Evolutionary conservation across 1,284 basidiomycete genomes (phyloP).

Genomic region (Rhizopogon parksii): DNA sequence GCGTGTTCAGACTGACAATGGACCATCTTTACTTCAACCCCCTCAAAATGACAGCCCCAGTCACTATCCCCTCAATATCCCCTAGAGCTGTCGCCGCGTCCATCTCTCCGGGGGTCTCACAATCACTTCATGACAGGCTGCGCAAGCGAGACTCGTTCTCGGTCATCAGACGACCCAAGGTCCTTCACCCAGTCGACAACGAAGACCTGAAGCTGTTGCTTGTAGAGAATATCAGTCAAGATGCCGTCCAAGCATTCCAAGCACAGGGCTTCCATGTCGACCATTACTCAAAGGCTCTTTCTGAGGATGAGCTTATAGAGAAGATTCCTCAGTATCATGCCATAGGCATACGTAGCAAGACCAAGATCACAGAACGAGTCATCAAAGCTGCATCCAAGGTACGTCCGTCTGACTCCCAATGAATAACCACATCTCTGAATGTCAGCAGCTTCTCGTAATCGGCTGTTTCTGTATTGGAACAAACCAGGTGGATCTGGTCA

Average conservation of each 20-base stretch:
- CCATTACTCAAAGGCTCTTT: conserved; percentile 81
- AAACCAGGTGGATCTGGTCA: conserved; percentile 91
- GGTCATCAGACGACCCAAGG: conserved; percentile 49
- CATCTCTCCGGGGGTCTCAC: conserved; percentile 33
- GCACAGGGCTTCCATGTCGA: conserved; percentile 92
- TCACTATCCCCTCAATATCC: conserved; percentile 33
- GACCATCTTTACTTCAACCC: conserved; percentile 10
- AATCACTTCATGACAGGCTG: conserved; percentile 39
- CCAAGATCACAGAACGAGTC: conserved; percentile 88
- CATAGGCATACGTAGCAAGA: conserved; percentile 96
- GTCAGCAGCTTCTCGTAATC: conserved; percentile 79
- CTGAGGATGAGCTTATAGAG: conserved; percentile 86
- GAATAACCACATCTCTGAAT: conserved; percentile 5
- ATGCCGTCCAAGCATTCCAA: conserved; percentile 79
- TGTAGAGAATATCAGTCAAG: conserved; percentile 92
- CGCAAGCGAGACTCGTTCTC: conserved; percentile 26
- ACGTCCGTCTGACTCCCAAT: conserved; percentile 14
- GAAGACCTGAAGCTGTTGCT: conserved; percentile 74
- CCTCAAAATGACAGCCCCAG: conserved; percentile 19
- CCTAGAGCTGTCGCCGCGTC: conserved; percentile 42
- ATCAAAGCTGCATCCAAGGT: conserved; percentile 83
- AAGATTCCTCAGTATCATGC: conserved; percentile 89
- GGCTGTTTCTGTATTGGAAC: conserved; percentile 99
- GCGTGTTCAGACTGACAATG: conserved; percentile 7
- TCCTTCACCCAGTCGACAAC: conserved; percentile 73